Percentiles rank a stretch among this genome's conserved stretches.
Evolutionary conservation across 2,329 filamentous ascomycete genomes (phyloP).

Genomic region (Botrytis sinoallii): DNA sequence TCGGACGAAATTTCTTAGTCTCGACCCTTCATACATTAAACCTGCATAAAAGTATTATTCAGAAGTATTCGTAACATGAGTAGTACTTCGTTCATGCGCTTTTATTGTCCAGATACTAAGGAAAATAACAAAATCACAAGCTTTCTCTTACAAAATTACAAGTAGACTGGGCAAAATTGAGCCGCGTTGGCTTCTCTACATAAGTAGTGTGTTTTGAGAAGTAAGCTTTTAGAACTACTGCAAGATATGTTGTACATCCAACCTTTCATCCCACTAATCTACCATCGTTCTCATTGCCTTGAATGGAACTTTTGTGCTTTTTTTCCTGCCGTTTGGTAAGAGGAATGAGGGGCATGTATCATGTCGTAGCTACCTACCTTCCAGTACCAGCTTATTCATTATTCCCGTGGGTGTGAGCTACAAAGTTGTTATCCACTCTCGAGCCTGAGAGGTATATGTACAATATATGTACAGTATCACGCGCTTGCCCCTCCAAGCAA

Average conservation of each 20-base stretch:
- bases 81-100: not conserved
- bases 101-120: not conserved
- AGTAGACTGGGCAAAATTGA: not conserved
- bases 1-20: not conserved
- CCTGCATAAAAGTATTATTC: not conserved
- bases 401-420: not conserved
- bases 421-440: not conserved
- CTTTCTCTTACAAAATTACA: not conserved
- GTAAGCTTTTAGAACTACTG: slow-evolving; percentile 1
- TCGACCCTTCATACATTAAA: not conserved
- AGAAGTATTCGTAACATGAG: not conserved
- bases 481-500: not conserved
- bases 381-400: not conserved
- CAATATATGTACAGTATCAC: slow-evolving; percentile 5
- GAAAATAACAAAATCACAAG: not conserved
- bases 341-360: not conserved
- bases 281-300: not conserved
- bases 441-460: not conserved
- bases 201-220: not conserved
- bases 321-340: not conserved
- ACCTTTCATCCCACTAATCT: slow-evolving; percentile 1
- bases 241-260: slow-evolving; percentile 3
- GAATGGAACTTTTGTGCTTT: not conserved
- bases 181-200: slow-evolving; percentile 11
- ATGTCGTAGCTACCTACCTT: not conserved